phyloP scores from a whole-genome alignment of 306 rosid genomes.

The Citrullus amarus region DNA sequence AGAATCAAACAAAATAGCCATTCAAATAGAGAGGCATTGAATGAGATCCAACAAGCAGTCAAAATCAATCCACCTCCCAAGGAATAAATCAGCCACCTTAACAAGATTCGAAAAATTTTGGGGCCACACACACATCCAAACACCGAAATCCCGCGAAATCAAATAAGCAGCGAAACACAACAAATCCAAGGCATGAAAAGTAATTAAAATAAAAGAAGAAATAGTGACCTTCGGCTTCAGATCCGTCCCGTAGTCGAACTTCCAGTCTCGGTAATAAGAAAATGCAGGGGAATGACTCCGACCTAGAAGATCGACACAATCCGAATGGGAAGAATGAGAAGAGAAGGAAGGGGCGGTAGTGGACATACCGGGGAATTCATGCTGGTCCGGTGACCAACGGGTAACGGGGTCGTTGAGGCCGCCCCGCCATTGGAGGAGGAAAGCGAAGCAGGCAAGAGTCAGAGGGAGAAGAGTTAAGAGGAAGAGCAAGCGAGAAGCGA shows the following conservation, averaged over 20 bases:
- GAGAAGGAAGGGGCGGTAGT: slow-evolving; percentile 13
- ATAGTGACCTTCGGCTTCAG: slow-evolving; percentile 60
- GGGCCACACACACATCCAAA: not conserved
- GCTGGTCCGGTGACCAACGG: slow-evolving; percentile 65
- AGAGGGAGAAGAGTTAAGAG: slow-evolving; percentile 57
- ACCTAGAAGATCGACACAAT: slow-evolving; percentile 39
- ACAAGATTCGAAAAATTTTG: not conserved
- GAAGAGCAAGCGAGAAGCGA: slow-evolving; percentile 43
- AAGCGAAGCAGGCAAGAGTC: slow-evolving; percentile 66
- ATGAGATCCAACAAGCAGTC: not conserved
- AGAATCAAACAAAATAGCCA: not conserved
- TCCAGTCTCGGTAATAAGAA: slow-evolving; percentile 67
- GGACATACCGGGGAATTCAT: slow-evolving; percentile 61
- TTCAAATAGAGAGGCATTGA: not conserved
- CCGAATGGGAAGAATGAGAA: slow-evolving; percentile 27
- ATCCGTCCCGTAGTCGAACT: slow-evolving; percentile 38
- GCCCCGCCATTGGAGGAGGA: slow-evolving; percentile 90
- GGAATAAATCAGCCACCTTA: not conserved
- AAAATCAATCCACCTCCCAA: not conserved
- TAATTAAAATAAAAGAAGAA: not conserved
- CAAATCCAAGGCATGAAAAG: not conserved
- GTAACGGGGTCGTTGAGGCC: slow-evolving; percentile 63
- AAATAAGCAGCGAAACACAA: not conserved
- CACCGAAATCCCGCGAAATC: not conserved
- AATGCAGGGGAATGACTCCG: slow-evolving; percentile 40